Conservation (phyloP, 176 grass and related monocot species). For the Hsuehochloa calcarea region DNA sequence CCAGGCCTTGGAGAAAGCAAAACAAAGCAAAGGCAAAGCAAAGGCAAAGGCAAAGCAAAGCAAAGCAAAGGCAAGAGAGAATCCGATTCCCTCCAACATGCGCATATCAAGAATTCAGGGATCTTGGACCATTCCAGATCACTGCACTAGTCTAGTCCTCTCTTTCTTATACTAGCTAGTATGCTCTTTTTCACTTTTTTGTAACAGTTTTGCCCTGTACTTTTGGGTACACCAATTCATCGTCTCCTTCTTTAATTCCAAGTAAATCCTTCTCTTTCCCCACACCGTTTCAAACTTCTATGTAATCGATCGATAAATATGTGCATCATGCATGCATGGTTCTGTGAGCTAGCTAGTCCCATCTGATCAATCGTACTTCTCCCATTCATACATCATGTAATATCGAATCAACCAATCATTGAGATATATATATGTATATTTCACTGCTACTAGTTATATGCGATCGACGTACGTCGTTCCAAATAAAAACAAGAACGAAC, state of each 20-base stretch:
- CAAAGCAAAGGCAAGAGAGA: neutral
- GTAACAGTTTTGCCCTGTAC: neutral
- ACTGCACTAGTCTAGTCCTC: too few relatives aligned
- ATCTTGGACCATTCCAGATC: constrained; percentile 2
- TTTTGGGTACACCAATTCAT: neutral
- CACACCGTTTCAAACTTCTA: neutral
- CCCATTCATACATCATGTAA: neutral
- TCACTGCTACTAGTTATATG: neutral
- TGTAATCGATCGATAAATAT: neutral
- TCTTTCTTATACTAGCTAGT: neutral
- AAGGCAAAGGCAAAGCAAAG: too few relatives aligned
- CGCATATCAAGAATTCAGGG: neutral
- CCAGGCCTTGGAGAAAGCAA: neutral
- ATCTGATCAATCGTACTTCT: neutral
- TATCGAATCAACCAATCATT: neutral
- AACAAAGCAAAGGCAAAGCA: neutral
- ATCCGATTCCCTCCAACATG: constrained; percentile 18
- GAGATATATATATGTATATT: too few relatives aligned
- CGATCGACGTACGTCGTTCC: neutral
- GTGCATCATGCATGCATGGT: neutral
- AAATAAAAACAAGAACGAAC: neutral
- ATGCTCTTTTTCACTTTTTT: constrained; percentile 11
- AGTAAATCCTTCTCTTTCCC: neutral
- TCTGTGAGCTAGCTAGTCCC: neutral
- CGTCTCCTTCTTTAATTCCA: neutral